Conservation (phyloP, 148 eudicot species). For the Camellia japonica region DNA sequence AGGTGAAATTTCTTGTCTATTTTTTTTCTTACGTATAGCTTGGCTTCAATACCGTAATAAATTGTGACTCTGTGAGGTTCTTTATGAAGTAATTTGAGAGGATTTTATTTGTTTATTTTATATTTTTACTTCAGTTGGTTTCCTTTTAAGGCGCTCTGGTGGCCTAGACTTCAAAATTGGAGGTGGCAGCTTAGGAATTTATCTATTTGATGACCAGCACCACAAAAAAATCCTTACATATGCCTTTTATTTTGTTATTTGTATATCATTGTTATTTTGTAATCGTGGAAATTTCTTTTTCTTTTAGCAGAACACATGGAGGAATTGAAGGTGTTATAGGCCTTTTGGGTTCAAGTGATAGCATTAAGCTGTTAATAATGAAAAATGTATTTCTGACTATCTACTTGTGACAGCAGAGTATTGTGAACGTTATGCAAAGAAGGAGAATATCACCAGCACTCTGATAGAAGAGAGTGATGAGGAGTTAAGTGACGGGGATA, state of each 20-base stretch:
- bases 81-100: slow-evolving; percentile 1
- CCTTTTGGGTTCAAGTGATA: background rate
- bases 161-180: background rate
- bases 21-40: background rate
- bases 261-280: background rate
- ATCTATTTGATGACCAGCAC: background rate
- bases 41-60: background rate
- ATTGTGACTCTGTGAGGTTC: background rate
- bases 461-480: slow-evolving; percentile 36
- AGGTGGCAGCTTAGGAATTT: background rate
- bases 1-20: slow-evolving; percentile 35
- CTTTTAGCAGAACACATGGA: background rate
- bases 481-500: slow-evolving; percentile 42
- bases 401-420: slow-evolving; percentile 32
- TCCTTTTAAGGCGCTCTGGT: background rate
- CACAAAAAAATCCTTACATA: background rate
- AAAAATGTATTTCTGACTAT: background rate
- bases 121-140: background rate
- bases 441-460: slow-evolving; percentile 32
- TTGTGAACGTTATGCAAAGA: slow-evolving; percentile 50
- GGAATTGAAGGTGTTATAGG: background rate
- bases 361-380: background rate
- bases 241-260: background rate
- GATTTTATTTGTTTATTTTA: background rate
- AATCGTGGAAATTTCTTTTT: background rate